phyloP scores from a whole-genome alignment of 2,329 filamentous ascomycete species.

The Colletotrichum sidae region DNA sequence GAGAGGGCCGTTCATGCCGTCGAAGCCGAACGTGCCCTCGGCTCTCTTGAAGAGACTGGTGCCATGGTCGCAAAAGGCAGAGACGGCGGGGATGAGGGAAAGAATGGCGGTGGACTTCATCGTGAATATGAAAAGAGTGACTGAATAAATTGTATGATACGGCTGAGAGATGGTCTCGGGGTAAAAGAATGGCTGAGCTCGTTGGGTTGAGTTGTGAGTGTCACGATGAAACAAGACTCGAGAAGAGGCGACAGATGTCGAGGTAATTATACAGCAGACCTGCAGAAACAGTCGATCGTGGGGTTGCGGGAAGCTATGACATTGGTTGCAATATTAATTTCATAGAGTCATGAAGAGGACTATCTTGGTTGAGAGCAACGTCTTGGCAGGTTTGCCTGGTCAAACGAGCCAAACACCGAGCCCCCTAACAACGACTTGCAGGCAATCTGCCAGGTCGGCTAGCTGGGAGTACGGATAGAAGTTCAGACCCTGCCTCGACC shows the following conservation, averaged over 20 bases:
- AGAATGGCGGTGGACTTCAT: conserved; percentile 41
- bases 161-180: background rate
- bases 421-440: background rate
- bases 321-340: conserved; percentile 26
- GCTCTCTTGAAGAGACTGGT: conserved; percentile 47
- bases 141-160: background rate
- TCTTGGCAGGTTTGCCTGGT: conserved; percentile 29
- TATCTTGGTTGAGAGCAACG: conserved; percentile 17
- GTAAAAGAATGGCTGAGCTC: conserved; percentile 22
- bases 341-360: conserved; percentile 20
- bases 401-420: conserved; percentile 10
- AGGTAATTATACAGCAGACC: conserved; percentile 28
- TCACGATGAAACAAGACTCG: conserved; percentile 6
- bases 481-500: conserved; percentile 13
- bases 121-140: background rate
- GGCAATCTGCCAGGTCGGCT: conserved; percentile 6
- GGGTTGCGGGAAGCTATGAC: conserved; percentile 18
- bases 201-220: conserved; percentile 10
- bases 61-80: conserved; percentile 47
- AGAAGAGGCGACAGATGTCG: conserved; percentile 16
- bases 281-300: conserved; percentile 15
- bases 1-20: conserved; percentile 57
- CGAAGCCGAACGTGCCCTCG: conserved; percentile 53
- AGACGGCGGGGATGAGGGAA: conserved; percentile 39
- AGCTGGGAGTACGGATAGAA: background rate